Evolutionary conservation across 371 early-diverging fungal genomes (phyloP).

Genomic region (Blakeslea trispora): DNA sequence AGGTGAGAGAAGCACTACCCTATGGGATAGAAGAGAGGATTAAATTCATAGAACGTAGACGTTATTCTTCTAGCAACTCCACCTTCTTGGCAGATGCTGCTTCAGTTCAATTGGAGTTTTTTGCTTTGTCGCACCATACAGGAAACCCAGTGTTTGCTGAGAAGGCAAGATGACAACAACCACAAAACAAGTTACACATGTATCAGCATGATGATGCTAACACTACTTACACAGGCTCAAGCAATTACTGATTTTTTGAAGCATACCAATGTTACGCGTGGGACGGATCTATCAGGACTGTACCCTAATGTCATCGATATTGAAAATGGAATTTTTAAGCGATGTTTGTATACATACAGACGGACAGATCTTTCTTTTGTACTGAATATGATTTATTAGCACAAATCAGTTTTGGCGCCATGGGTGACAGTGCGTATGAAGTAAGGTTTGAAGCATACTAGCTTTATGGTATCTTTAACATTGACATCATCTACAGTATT

Average conservation of each 20-base stretch:
- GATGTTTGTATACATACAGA: slow-evolving; percentile 39
- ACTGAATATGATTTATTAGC: background rate
- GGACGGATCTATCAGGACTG: slow-evolving; percentile 48
- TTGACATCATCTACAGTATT: slow-evolving; percentile 48
- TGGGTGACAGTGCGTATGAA: slow-evolving; percentile 57
- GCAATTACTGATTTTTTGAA: slow-evolving; percentile 47
- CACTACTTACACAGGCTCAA: slow-evolving; percentile 55
- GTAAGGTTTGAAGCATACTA: slow-evolving; percentile 31
- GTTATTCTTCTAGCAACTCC: slow-evolving; percentile 2
- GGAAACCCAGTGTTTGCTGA: slow-evolving; percentile 59
- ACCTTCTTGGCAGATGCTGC: slow-evolving; percentile 78
- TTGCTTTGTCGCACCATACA: slow-evolving; percentile 70
- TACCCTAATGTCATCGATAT: slow-evolving; percentile 43
- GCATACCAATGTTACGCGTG: slow-evolving; percentile 26
- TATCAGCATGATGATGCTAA: too few species aligned
- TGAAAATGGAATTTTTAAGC: slow-evolving; percentile 34
- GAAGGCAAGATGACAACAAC: slow-evolving; percentile 43
- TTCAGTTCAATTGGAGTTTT: slow-evolving; percentile 85
- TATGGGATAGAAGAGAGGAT: too few species aligned
- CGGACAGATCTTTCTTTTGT: slow-evolving; percentile 17
- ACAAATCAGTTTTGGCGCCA: slow-evolving; percentile 39
- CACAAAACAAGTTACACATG: too few species aligned
- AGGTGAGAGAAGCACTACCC: too few species aligned
- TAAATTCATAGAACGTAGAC: background rate
- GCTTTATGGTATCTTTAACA: background rate